These are phyloP conservation scores for Spergularia marina DNA, from an alignment of 148 eudicot genomes.

Conservation along the genomic window DNA sequence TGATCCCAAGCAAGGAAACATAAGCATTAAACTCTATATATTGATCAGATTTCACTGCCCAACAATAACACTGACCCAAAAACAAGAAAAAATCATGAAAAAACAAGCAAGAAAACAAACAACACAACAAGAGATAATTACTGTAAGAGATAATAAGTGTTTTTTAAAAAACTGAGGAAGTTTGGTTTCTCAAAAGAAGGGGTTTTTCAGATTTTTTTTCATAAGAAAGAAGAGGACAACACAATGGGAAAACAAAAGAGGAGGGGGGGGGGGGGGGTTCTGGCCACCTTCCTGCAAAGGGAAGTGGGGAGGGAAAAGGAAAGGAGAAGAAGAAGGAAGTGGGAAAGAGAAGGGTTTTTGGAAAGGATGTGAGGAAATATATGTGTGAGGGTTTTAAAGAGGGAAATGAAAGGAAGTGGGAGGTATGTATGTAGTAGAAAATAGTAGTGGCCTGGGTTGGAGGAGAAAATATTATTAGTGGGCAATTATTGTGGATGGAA, in stretches of 20 bases:
- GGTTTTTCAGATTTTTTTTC: neutral
- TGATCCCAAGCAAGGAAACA: slow-evolving; percentile 36
- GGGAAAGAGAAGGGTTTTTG: neutral
- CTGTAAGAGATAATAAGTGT: neutral
- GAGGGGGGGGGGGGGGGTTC: too few relatives aligned
- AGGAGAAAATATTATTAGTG: neutral
- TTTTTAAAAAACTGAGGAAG: neutral
- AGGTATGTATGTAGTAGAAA: neutral
- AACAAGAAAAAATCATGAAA: slow-evolving; percentile 3
- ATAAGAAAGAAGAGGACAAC: neutral
- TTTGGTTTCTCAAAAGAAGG: slow-evolving; percentile 15
- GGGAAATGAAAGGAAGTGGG: neutral
- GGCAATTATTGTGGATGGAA: neutral
- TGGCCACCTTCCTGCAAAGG: slow-evolving; percentile 11
- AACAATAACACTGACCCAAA: neutral
- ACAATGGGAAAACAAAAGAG: slow-evolving; percentile 7
- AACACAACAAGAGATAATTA: slow-evolving; percentile 8
- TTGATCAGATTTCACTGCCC: slow-evolving; percentile 27
- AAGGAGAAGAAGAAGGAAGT: neutral
- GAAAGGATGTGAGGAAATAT: neutral
- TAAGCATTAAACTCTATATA: slow-evolving; percentile 26
- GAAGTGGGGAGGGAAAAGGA: slow-evolving; percentile 8
- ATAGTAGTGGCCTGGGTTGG: slow-evolving; percentile 1
- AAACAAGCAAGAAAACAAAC: neutral
- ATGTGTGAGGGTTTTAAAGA: slow-evolving; percentile 14